A percentile compares a stretch with the other conserved stretches of the same genome.
Evolutionary conservation across 176 grass and related monocot genomes (phyloP).

Genomic region (Triticum aestivum): IWGSC_CS_RefSeq_v2.1 NC_057800.1:715070197-715070696

Average conservation of each 20-base stretch:
- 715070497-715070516: no score
- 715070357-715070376: no score
- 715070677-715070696: slow-evolving; percentile 79
- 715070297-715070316: neutral
- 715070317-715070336: neutral
- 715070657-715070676: slow-evolving; percentile 95
- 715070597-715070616: slow-evolving; percentile 62
- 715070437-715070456: neutral
- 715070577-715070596: slow-evolving; percentile 31
- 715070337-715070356: neutral
- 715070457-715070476: no score
- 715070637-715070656: slow-evolving; percentile 71
- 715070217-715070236: slow-evolving; percentile 58
- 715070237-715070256: slow-evolving; percentile 47
- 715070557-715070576: neutral
- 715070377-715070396: neutral
- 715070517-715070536: no score
- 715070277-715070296: neutral
- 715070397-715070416: neutral
- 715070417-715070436: no score
- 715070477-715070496: no score
- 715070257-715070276: neutral
- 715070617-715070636: slow-evolving; percentile 67
- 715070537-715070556: neutral
- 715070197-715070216: slow-evolving; percentile 57